Evolutionary conservation across 495 filamentous ascomycete genomes (phyloP).

Genomic region (Pyrenopolyporus hunteri): DNA sequence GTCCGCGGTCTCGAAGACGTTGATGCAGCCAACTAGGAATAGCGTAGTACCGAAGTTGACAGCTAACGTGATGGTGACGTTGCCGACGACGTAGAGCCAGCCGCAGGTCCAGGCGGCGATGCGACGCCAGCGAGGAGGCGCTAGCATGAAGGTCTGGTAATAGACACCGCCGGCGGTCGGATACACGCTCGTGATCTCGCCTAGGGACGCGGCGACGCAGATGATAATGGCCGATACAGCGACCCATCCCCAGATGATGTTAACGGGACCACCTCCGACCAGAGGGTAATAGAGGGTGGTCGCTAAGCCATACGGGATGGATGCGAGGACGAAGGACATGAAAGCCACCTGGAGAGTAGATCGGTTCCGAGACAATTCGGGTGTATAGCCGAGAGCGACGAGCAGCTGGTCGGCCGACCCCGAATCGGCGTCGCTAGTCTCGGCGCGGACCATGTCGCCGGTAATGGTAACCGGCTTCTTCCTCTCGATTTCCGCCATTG

Average conservation of each 20-base stretch:
- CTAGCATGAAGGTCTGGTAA: conserved; percentile 63
- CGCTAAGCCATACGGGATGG: conserved; percentile 69
- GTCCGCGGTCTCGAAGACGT: conserved; percentile 54
- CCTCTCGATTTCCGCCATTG: conserved; percentile 25
- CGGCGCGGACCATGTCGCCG: conserved; percentile 13
- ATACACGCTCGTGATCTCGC: conserved; percentile 63
- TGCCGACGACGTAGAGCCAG: conserved; percentile 71
- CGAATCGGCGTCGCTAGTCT: conserved; percentile 14
- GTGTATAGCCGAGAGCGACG: conserved; percentile 58
- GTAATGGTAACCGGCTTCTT: conserved; percentile 29
- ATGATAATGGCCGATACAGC: conserved; percentile 57
- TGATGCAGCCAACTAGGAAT: conserved; percentile 60
- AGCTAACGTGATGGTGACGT: conserved; percentile 72
- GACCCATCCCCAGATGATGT: conserved; percentile 69
- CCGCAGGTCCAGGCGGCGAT: conserved; percentile 68
- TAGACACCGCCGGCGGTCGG: conserved; percentile 63
- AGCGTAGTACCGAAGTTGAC: conserved; percentile 70
- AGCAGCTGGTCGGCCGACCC: conserved; percentile 55
- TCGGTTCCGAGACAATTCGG: conserved; percentile 57
- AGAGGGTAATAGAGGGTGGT: conserved; percentile 75
- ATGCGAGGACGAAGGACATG: conserved; percentile 62
- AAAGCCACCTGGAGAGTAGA: conserved; percentile 63
- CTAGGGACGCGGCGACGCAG: conserved; percentile 58
- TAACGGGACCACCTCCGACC: conserved; percentile 66
- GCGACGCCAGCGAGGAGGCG: conserved; percentile 47